Evolutionary conservation across 2,329 filamentous ascomycete species (phyloP).

Genomic region (Ambrosiella beaveri): DNA sequence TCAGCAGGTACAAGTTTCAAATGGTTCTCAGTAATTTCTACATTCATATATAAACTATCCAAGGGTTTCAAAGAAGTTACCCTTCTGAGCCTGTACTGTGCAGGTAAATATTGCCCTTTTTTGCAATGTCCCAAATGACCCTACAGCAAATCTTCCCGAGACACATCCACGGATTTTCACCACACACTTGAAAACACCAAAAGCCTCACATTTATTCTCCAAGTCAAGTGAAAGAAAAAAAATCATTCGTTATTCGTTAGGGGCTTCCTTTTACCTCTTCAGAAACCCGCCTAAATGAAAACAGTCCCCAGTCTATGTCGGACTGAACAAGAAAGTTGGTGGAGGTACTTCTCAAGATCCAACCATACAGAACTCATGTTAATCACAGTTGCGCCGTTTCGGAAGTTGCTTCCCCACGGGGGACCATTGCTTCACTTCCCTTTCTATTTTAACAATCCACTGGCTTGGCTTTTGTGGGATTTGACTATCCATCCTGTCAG

Average conservation of each 20-base stretch:
- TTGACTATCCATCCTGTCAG: not conserved
- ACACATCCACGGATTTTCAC: not conserved
- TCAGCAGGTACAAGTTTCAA: too few relatives aligned
- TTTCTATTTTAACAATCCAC: not conserved
- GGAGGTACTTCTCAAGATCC: not conserved
- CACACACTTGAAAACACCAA: not conserved
- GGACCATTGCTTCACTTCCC: not conserved
- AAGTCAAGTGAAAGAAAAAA: not conserved
- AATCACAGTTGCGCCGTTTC: not conserved
- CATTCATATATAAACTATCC: too few relatives aligned
- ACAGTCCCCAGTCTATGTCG: not conserved
- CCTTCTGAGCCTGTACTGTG: not conserved
- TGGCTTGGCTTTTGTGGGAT: not conserved
- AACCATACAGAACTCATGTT: not conserved
- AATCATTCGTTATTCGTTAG: not conserved
- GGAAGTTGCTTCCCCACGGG: slow-evolving; percentile 5
- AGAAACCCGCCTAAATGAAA: not conserved
- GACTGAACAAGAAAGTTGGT: not conserved
- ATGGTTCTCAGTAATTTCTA: too few relatives aligned
- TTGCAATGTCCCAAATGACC: not conserved
- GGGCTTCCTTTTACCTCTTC: not conserved
- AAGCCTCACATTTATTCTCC: not conserved
- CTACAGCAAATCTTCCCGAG: not conserved
- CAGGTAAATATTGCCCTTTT: not conserved
- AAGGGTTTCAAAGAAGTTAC: not conserved